Evolutionary conservation across 345 rosid species (phyloP), one percentile per base, ranked within the genome.

Genomic region (Salix suchowensis): DNA sequence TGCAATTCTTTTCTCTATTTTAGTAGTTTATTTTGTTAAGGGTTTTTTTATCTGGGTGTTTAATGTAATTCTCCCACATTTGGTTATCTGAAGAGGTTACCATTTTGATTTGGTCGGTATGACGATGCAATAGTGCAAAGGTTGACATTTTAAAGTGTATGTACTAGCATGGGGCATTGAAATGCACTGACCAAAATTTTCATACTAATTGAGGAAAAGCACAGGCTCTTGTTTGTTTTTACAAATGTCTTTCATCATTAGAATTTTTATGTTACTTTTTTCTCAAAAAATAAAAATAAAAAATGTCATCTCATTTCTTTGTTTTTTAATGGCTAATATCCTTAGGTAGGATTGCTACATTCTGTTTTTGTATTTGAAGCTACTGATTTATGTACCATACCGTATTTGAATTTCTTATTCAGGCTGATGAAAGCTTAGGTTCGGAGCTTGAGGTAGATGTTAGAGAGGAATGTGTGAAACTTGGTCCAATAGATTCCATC

Each of bases 401-500:
- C 2, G 3, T 24, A n/a, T 44, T 64, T 77, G 64, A 34, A 32
- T 65, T 30, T 62, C 58, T 65, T 40, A 21, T 67, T 39, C 86
- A 94, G 98, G 81, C 87, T 39, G 98, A 96, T 86, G 99, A 92
- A 83, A 86, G 73, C 84, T 81, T 93, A 80, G 52, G 78, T 78
- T 72, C 89, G 39, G 99, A 96, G 68, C 79, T 96, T 72, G 94
- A 94, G 83, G 88, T 84, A 61, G 99, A 94, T 80, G 87, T 94
- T 81, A 83, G 80, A 86, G 98, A 89, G 77, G 99, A 96, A 85
- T 94, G 97, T 72, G 64, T 24, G 74, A 96, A 94, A 83, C 87
- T 94, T 75, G 98, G 97, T 75, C 97, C 94, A 12, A 74, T 91
- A 70, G 96, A 94, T 68, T 88, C 85, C 1, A 88, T 96, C 76